Evolutionary conservation across 2,329 filamentous ascomycete genomes (phyloP), one percentile per base, ranked within the genome.

Genomic region (Colletotrichum musae): DNA sequence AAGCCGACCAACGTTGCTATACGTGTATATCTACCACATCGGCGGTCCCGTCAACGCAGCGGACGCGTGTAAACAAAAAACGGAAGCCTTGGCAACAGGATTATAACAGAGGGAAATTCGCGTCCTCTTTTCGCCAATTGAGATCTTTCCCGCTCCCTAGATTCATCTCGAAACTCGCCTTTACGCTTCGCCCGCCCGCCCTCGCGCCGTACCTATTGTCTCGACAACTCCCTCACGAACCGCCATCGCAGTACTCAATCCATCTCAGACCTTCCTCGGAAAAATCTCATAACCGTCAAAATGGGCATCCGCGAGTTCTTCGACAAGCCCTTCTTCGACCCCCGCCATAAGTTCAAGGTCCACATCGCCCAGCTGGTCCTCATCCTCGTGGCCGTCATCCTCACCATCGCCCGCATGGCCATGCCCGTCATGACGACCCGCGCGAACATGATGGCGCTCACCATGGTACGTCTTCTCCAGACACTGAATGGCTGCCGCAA

Each of bases 381-480:
- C 39, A 65, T 65, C 48, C n/a, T 16, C 3, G 15, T 58, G 18
- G 64, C 64, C n/a, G 50, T 68, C 18, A 41, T 64, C 41, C 68
- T 70, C 48, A 58, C 65, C 50, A 47, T 68, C 24, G 53, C 45
- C 6, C 58, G 58, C n/a, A 62, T 70, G 54, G 48, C 57, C 9
- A 61, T 70, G 45, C 56, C 64, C 0, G 64, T 67, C 0, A 54
- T 54, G 1, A 63, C 54, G 5, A 63, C 68, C 10, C 53, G 64
- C 5, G 68, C 58, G 18, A 67, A 70, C 24, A 70, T 67, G 28
- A 70, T 70, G 58, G 68, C 68, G 2, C 64, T 70, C 16, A 62
- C 64, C 16, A 70, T 70, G 68, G 68, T 70, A 2, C 32, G 28
- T 43, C 1, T 3, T 2, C 16, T 5, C 12, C n/a, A 43, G 32